Base-by-base conservation (phyloP, 2,329 filamentous ascomycete genomes). In the Cladorrhinum sp. region DNA sequence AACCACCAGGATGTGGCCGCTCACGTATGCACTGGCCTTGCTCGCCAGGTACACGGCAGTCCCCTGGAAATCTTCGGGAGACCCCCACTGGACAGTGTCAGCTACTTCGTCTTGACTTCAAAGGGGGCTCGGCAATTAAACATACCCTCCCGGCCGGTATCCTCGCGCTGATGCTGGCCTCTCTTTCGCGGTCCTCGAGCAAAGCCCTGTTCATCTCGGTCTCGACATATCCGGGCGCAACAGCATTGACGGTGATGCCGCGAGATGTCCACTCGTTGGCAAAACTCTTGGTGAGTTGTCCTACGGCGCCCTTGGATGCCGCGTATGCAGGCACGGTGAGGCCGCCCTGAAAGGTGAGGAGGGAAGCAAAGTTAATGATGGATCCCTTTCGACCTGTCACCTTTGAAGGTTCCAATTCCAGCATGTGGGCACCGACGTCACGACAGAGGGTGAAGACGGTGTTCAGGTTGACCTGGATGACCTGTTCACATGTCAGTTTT, bases 121-220 rank as follows among this genome's bases (percentile, higher is more conserved):
- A 36, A n/a, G 54, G 42, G 2, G 42, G 2, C 33, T 33, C 10
- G 3, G n/a, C 4, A 55, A n/a, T 30, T 16, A 14, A n/a, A 57
- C 52, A 14, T 60, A 68, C 67, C 64, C 91, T 79, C 0, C 89
- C 92, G 0, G 90, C 91, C 0, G 92, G 92, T 69, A 96, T 96
- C 60, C 92, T 80, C 33, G 85, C 86, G 70, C 90, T 82, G 67
- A 96, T 96, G 69, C 88, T 88, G 65, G 81, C 84, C 62, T 89
- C 82, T 36, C 92, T 79, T 67, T 82, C 84, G 69, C 83, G 75
- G 73, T 96, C 87, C 55, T 87, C 83, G 49, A 96, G 84, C 70
- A 97, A 75, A 2, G 92, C 92, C 66, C 82, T 83, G 73, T 96
- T 97, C 93, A 96, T 96, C 63, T 96, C 92, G n/a, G 92, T 96